Evolutionary conservation across 345 rosid species (phyloP), one percentile per base, ranked within the genome.

Genomic region (Viola odorata): DNA sequence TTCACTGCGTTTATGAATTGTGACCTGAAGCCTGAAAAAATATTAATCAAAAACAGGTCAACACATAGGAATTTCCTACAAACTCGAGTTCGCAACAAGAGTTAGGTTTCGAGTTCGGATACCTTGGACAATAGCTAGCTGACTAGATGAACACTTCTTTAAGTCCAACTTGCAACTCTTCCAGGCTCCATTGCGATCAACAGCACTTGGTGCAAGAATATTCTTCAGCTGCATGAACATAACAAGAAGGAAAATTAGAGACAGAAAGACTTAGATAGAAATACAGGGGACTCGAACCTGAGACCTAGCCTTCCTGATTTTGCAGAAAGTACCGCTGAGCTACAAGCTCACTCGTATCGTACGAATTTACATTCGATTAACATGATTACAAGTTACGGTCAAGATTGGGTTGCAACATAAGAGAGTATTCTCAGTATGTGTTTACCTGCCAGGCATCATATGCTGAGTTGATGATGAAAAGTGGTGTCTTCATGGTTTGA

Each of bases 371-470:
- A 23, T 23, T 23, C 32, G 2, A 23, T 23, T 23, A 23, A 2
- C 32, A 23, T 23, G 2, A 23, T 23, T 23, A 23, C 32, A 23
- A 23, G 32, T 23, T 23, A 23, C 32, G 1, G 32, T 23, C 32
- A 1, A 23, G 32, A 23, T 23, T 23, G 32, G 32, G 32, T 23
- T 23, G 32, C 1, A 23, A 0, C 32, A 23, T 23, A 23, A 23
- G 32, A 23, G 2, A 23, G 32, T 23, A 23, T 23, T 23, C 12
- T 53, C 23, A 55, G 45, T 58, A 65, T 65, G n/a, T 52, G 80
- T 42, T 42, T 65, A 95, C 99, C 99, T 95, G 97, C 99, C 99
- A 91, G 4, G 89, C 81, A 78, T 91, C 97, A 60, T 88, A 88
- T n/a, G 95, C 97, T 1, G 99, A 86, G 74, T 95, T 95, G 37